Evolutionary conservation across 257 asterid genomes (phyloP).

Genomic region (Orobanche coerulescens): DNA sequence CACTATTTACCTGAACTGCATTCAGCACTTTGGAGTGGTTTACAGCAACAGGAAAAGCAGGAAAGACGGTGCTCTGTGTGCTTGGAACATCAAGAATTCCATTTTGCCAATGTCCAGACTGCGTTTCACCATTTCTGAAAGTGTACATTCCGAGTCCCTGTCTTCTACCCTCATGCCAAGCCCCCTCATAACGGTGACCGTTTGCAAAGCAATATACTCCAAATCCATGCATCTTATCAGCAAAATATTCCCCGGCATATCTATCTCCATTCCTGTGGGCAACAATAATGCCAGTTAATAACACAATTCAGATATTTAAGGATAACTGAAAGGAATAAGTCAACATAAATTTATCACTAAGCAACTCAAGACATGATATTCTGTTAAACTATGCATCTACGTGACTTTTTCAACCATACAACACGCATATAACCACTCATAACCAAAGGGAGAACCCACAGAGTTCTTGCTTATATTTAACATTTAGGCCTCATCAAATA

Average conservation of each 20-base stretch:
- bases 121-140: slow-evolving; percentile 74
- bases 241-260: slow-evolving; percentile 85
- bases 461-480: background rate
- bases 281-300: background rate
- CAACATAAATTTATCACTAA: background rate
- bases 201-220: slow-evolving; percentile 75
- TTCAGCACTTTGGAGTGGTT: slow-evolving; percentile 82
- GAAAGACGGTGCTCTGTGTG: slow-evolving; percentile 52
- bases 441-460: background rate
- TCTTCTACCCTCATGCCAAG: slow-evolving; percentile 90
- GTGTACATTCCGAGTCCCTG: slow-evolving; percentile 89
- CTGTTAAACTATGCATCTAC: background rate
- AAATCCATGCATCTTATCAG: slow-evolving; percentile 88
- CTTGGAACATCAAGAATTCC: slow-evolving; percentile 82
- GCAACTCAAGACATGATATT: slow-evolving; percentile 9
- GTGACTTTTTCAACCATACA: background rate
- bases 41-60: slow-evolving; percentile 78
- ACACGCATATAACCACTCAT: background rate
- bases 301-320: slow-evolving; percentile 2
- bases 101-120: slow-evolving; percentile 88
- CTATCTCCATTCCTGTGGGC: slow-evolving; percentile 72
- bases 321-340: background rate
- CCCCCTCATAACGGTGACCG: slow-evolving; percentile 82
- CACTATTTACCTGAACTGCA: slow-evolving; percentile 61
- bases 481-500: background rate